A percentile compares a stretch with the other conserved stretches of the same genome.
Conservation (phyloP, 148 eudicot species). For the Nepenthes gracilis region DNA sequence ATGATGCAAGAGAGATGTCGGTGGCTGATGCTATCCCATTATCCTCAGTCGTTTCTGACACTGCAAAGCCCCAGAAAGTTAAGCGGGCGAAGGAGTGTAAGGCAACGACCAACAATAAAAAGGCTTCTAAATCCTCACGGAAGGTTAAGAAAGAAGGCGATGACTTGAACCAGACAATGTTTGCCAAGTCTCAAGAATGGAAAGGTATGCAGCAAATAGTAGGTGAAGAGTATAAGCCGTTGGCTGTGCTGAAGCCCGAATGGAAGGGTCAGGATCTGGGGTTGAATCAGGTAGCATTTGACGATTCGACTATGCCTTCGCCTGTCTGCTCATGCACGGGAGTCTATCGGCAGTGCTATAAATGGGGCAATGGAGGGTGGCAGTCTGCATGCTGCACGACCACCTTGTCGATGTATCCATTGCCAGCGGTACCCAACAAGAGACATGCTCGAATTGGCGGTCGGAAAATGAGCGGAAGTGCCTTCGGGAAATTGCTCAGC, state of each 20-base stretch:
- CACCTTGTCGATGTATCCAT: constrained; percentile 63
- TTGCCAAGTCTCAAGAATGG: constrained; percentile 35
- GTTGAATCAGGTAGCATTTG: constrained; percentile 69
- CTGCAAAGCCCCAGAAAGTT: constrained; percentile 32
- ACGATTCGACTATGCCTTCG: constrained; percentile 78
- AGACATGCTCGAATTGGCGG: constrained; percentile 83
- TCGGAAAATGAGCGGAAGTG: constrained; percentile 93
- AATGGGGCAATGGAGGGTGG: constrained; percentile 99
- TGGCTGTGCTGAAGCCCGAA: constrained; percentile 28
- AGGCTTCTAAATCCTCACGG: constrained; percentile 34
- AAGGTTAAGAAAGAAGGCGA: constrained; percentile 51
- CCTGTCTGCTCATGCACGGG: constrained; percentile 94
- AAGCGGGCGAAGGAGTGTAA: constrained; percentile 57
- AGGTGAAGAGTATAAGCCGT: constrained; percentile 26
- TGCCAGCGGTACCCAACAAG: constrained; percentile 71
- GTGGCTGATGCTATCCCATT: constrained; percentile 33
- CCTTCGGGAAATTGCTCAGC: constrained; percentile 63
- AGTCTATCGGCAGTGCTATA: constrained; percentile 67
- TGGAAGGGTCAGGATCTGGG: constrained; percentile 81
- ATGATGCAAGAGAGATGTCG: constrained; percentile 29
- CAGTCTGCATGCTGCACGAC: constrained; percentile 92
- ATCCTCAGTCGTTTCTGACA: constrained; percentile 36
- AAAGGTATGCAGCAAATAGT: constrained; percentile 31
- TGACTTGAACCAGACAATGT: constrained; percentile 34
- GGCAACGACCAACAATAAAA: constrained; percentile 28